Percentiles rank a stretch among this genome's conserved stretches.
These are phyloP conservation scores for Moesziomyces aphidis DNA, from an alignment of 1,284 basidiomycete species.

Conservation along the genomic window DNA sequence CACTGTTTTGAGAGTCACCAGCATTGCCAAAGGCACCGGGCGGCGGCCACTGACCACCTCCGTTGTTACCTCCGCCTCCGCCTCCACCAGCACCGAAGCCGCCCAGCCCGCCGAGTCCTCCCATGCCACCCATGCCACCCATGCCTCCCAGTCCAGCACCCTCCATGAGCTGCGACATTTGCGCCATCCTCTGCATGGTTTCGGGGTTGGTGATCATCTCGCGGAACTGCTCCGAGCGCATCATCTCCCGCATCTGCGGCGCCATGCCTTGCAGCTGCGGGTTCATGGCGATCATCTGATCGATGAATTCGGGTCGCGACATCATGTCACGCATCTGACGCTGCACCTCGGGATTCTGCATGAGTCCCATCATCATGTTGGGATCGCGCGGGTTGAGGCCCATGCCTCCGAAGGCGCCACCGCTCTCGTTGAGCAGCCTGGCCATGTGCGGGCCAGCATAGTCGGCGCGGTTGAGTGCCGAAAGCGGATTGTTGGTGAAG, in stretches of 20 bases:
- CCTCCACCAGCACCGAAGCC: conserved; percentile 21
- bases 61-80: conserved; percentile 20
- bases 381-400: conserved; percentile 65
- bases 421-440: conserved; percentile 55
- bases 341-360: conserved; percentile 63
- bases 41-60: conserved; percentile 49
- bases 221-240: conserved; percentile 62
- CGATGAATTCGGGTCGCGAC: conserved; percentile 61
- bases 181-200: conserved; percentile 61
- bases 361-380: conserved; percentile 64
- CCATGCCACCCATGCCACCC: conserved; percentile 19
- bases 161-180: conserved; percentile 57
- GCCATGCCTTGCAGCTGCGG: conserved; percentile 62
- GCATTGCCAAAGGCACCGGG: conserved; percentile 51
- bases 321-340: conserved; percentile 64
- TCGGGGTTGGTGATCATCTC: conserved; percentile 65
- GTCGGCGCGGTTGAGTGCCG: conserved; percentile 63
- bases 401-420: conserved; percentile 58
- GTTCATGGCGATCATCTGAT: conserved; percentile 64
- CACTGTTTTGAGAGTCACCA: not conserved
- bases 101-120: conserved; percentile 24
- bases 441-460: conserved; percentile 66
- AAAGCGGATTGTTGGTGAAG: conserved; percentile 64
- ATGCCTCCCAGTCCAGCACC: conserved; percentile 32
- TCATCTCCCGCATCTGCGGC: conserved; percentile 62